Conservation (phyloP, 208 protist genomes). For the Lotmaria passim region DNA sequence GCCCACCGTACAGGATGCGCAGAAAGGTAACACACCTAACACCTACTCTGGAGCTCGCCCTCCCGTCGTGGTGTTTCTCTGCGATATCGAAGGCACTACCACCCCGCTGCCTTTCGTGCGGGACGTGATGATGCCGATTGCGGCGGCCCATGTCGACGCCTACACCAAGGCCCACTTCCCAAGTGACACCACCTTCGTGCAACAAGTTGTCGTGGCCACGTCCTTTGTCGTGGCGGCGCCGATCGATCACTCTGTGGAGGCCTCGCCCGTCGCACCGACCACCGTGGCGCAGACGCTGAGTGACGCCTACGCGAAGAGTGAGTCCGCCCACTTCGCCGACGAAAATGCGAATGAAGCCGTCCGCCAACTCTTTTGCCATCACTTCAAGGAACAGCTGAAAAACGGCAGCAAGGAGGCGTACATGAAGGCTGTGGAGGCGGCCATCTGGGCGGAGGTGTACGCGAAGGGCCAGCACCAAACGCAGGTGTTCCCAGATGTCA, state of each 20-base stretch:
- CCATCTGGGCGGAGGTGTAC: constrained; percentile 52
- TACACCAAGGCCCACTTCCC: constrained; percentile 60
- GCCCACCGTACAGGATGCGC: neutral
- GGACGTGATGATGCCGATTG: constrained; percentile 59
- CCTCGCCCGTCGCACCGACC: neutral
- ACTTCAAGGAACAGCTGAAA: constrained; percentile 29
- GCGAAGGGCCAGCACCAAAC: constrained; percentile 1
- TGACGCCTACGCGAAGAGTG: constrained; percentile 2
- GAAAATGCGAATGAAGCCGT: constrained; percentile 16
- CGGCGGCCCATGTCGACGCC: constrained; percentile 28
- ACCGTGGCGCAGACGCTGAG: neutral
- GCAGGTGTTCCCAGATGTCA: constrained; percentile 57
- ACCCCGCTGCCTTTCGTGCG: constrained; percentile 83
- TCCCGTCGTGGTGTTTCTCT: constrained; percentile 44
- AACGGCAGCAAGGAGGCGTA: constrained; percentile 25
- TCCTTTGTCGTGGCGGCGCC: constrained; percentile 2
- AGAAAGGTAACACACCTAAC: neutral
- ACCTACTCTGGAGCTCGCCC: neutral
- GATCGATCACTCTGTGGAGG: neutral
- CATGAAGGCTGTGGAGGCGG: constrained; percentile 81
- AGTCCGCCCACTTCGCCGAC: constrained; percentile 13
- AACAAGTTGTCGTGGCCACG: constrained; percentile 21
- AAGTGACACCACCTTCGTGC: constrained; percentile 18
- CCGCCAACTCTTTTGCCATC: constrained; percentile 30
- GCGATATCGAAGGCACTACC: constrained; percentile 87